Evolutionary conservation across 305 asterid species (phyloP).

Genomic region (Fraxinus ornus): DNA sequence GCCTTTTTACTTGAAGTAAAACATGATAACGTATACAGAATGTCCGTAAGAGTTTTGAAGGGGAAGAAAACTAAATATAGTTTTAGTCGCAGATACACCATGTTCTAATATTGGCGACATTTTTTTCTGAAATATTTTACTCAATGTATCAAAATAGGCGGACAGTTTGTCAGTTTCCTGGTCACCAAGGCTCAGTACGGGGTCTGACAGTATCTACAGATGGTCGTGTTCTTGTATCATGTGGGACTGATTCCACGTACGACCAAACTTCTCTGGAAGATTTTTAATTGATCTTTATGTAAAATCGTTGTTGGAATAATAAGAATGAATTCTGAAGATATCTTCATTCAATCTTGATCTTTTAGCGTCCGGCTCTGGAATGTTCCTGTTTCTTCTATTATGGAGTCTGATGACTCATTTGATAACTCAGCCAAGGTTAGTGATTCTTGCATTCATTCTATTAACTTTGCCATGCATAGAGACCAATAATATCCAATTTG

Average conservation of each 20-base stretch:
- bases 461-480: constrained; percentile 13
- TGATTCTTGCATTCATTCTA: constrained; percentile 22
- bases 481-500: constrained; percentile 21
- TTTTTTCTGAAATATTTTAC: constrained; percentile 15
- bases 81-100: not conserved
- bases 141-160: constrained; percentile 43
- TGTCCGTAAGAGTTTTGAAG: constrained; percentile 9
- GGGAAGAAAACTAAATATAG: not conserved
- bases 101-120: not conserved
- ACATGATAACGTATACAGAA: not conserved
- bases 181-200: constrained; percentile 89
- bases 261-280: constrained; percentile 30
- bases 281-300: constrained; percentile 5
- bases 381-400: constrained; percentile 60
- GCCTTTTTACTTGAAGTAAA: not conserved
- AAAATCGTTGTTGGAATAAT: not conserved
- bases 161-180: constrained; percentile 86
- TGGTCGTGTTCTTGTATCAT: constrained; percentile 78
- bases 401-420: constrained; percentile 40
- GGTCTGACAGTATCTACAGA: constrained; percentile 88
- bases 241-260: constrained; percentile 90
- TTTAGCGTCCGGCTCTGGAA: constrained; percentile 91
- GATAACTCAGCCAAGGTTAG: constrained; percentile 52
- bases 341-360: constrained; percentile 20
- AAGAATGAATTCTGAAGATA: constrained; percentile 6